A percentile compares a stretch with the other conserved stretches of the same genome.
Conservation (phyloP, 2,329 filamentous ascomycete species). For the Botrytis hyacinthi region DNA sequence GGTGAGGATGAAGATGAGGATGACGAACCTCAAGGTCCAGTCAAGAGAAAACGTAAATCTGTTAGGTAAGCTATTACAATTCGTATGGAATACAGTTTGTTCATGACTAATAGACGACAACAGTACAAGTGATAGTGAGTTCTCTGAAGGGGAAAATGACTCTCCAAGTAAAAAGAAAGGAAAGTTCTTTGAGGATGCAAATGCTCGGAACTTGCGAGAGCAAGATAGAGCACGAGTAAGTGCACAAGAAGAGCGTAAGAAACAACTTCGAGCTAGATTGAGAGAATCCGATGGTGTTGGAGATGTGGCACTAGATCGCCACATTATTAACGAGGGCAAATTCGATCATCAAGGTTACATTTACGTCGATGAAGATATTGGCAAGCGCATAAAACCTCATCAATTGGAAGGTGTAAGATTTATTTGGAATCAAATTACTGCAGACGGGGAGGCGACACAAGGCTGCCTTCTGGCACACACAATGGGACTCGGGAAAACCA, state of each 20-base stretch:
- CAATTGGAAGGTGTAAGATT: constrained; percentile 81
- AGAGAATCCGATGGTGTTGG: constrained; percentile 45
- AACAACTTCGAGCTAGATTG: constrained; percentile 48
- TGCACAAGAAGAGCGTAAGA: constrained; percentile 53
- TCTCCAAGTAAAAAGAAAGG: constrained; percentile 38
- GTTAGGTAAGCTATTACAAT: constrained; percentile 23
- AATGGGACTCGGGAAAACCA: constrained; percentile 91
- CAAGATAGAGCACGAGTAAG: constrained; percentile 52
- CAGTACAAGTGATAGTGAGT: constrained; percentile 4
- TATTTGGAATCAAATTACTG: constrained; percentile 77
- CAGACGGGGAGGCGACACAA: constrained; percentile 53
- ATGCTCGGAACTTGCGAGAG: constrained; percentile 49
- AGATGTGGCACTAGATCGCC: constrained; percentile 45
- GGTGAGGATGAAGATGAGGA: constrained; percentile 33
- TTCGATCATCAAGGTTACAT: constrained; percentile 58
- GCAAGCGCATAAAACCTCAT: constrained; percentile 68
- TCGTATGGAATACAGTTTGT: neutral
- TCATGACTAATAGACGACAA: neutral
- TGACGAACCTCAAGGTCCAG: constrained; percentile 39
- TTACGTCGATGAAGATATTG: constrained; percentile 64
- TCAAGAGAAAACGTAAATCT: constrained; percentile 40
- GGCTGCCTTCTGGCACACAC: constrained; percentile 84
- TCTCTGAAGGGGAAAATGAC: constrained; percentile 2
- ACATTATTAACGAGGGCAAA: constrained; percentile 68
- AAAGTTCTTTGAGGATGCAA: constrained; percentile 48